Percentiles rank a stretch among this genome's conserved stretches.
Evolutionary conservation across 2,329 filamentous ascomycete genomes (phyloP).

Genomic region (Lizonia empirigonia): DNA sequence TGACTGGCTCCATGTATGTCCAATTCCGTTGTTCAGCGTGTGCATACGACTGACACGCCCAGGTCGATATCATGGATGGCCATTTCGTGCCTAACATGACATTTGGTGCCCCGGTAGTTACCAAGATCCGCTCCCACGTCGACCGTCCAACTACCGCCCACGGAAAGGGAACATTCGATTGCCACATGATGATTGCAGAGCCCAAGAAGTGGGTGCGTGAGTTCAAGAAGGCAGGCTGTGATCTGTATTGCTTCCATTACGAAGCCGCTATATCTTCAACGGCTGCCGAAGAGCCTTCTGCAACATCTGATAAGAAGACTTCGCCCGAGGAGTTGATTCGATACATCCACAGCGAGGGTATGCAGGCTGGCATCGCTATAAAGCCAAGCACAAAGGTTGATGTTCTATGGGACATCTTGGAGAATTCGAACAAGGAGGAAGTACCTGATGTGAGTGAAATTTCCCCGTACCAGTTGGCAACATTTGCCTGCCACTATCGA

Average conservation of each 20-base stretch:
- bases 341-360: constrained; percentile 86
- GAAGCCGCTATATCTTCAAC: constrained; percentile 87
- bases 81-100: constrained; percentile 99
- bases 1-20: constrained; percentile 54
- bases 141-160: constrained; percentile 70
- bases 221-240: constrained; percentile 91
- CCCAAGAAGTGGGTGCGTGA: constrained; percentile 98
- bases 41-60: constrained; percentile 68
- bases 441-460: constrained; percentile 88
- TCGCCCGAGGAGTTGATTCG: constrained; percentile 82
- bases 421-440: constrained; percentile 73
- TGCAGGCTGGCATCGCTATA: constrained; percentile 92
- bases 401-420: constrained; percentile 89
- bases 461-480: too few species aligned
- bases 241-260: constrained; percentile 99
- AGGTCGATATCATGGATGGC: constrained; percentile 98
- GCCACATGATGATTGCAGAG: constrained; percentile 99
- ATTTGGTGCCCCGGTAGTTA: constrained; percentile 92
- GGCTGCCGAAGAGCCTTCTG: constrained; percentile 79
- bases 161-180: constrained; percentile 93
- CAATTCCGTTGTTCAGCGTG: neutral
- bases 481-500: too few species aligned
- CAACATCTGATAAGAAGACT: constrained; percentile 71
- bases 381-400: constrained; percentile 92
- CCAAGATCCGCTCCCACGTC: constrained; percentile 88